Evolutionary conservation across 179 eudicot genomes (phyloP).

Genomic region (Patellifolia procumbens): DNA sequence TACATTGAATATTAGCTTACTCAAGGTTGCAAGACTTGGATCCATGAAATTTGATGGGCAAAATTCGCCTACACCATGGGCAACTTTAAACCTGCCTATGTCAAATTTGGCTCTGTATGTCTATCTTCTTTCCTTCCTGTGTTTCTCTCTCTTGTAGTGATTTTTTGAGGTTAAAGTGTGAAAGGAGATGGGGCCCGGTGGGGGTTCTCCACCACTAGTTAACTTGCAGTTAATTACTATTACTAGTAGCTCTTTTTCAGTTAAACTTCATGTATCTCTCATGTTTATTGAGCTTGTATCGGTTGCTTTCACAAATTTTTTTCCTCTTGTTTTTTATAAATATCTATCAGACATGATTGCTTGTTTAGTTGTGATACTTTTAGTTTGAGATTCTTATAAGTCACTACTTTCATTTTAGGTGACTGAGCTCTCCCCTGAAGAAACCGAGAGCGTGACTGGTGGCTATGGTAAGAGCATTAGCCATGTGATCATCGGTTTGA

Average conservation of each 20-base stretch:
- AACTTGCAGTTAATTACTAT: background rate
- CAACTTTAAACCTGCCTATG: too few species aligned
- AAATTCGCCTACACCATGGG: background rate
- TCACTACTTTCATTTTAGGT: constrained; percentile 46
- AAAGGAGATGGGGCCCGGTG: too few species aligned
- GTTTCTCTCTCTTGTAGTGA: too few species aligned
- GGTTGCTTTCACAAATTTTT: background rate
- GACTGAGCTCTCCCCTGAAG: constrained; percentile 97
- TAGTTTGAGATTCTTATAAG: background rate
- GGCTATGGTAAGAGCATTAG: constrained; percentile 96
- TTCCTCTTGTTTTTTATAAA: background rate
- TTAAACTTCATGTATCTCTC: too few species aligned
- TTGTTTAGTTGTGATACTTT: background rate
- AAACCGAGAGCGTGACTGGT: constrained; percentile 87
- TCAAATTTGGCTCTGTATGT: too few species aligned
- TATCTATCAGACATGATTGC: background rate
- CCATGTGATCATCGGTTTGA: constrained; percentile 89
- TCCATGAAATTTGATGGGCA: too few species aligned
- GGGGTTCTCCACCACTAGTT: too few species aligned
- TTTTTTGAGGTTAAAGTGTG: too few species aligned
- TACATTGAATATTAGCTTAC: too few species aligned
- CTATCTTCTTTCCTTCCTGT: too few species aligned
- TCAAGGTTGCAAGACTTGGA: too few species aligned
- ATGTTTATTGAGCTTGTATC: background rate
- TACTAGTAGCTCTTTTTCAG: background rate